Percentiles rank a stretch among this genome's conserved stretches.
Evolutionary conservation across 2,329 filamentous ascomycete genomes (phyloP).

Genomic region (Lachnellula subtilissima): DNA sequence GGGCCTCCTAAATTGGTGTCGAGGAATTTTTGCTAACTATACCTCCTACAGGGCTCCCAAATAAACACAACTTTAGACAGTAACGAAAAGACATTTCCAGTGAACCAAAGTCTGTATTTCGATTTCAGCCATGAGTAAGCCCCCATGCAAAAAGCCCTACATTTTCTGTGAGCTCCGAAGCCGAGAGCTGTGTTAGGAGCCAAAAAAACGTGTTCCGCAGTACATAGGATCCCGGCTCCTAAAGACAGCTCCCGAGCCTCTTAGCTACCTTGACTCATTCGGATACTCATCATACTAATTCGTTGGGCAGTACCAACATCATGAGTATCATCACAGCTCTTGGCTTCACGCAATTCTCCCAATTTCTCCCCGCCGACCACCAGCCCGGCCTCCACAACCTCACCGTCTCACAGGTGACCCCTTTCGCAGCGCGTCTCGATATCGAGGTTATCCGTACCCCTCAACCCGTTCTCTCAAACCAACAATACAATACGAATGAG

Average conservation of each 20-base stretch:
- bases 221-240: no score
- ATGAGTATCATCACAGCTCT: slow-evolving; percentile 66
- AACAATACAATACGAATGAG: slow-evolving; percentile 41
- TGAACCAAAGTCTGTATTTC: slow-evolving; percentile 69
- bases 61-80: slow-evolving; percentile 68
- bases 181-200: no score
- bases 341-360: slow-evolving; percentile 63
- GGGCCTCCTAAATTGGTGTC: no score
- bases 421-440: slow-evolving; percentile 67
- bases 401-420: slow-evolving; percentile 62
- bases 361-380: slow-evolving; percentile 49
- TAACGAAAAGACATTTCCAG: slow-evolving; percentile 63
- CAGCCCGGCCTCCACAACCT: slow-evolving; percentile 57
- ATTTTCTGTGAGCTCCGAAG: no score
- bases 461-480: slow-evolving; percentile 52
- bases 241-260: no score
- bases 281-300: no score
- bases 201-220: no score
- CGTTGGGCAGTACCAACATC: slow-evolving; percentile 51
- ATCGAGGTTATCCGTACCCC: slow-evolving; percentile 70
- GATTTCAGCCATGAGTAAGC: slow-evolving; percentile 67
- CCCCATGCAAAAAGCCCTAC: no score
- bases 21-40: not conserved
- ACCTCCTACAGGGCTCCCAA: slow-evolving; percentile 40
- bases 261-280: no score